Evolutionary conservation across 768 basidiomycete genomes (phyloP).

Genomic region (Termitomyces sp.): DNA sequence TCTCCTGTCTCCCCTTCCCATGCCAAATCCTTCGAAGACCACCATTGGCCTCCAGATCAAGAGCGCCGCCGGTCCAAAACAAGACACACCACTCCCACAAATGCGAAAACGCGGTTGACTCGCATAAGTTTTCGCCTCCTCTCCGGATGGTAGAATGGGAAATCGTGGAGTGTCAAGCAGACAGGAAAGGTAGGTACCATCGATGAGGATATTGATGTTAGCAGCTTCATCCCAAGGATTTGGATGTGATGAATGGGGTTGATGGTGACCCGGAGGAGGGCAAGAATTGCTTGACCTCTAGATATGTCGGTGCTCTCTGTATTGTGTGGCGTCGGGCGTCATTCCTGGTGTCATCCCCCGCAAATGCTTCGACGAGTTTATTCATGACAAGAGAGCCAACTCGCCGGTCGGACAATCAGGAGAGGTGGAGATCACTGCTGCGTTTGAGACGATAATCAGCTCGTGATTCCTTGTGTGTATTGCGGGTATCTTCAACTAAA

Average conservation of each 20-base stretch:
- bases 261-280: conserved; percentile 35
- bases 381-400: conserved; percentile 52
- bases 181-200: conserved; percentile 38
- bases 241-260: conserved; percentile 26
- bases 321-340: conserved; percentile 62
- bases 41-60: conserved; percentile 50
- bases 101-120: conserved; percentile 66
- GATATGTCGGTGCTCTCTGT: conserved; percentile 77
- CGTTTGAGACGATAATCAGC: conserved; percentile 65
- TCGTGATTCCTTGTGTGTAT: conserved; percentile 26
- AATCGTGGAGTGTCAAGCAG: conserved; percentile 43
- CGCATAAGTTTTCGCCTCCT: conserved; percentile 59
- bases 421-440: conserved; percentile 48
- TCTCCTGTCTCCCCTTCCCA: conserved; percentile 60
- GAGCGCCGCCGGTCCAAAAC: conserved; percentile 46
- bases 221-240: conserved; percentile 28
- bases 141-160: conserved; percentile 55
- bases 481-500: not conserved
- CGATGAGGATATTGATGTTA: conserved; percentile 9
- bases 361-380: conserved; percentile 57
- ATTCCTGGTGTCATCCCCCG: conserved; percentile 71
- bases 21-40: conserved; percentile 36
- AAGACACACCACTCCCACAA: conserved; percentile 80
- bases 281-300: conserved; percentile 69
- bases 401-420: conserved; percentile 50